These are phyloP conservation scores for Scedosporium minutisporum DNA, from an alignment of 2,329 filamentous ascomycete genomes.

Conservation along the genomic window DNA sequence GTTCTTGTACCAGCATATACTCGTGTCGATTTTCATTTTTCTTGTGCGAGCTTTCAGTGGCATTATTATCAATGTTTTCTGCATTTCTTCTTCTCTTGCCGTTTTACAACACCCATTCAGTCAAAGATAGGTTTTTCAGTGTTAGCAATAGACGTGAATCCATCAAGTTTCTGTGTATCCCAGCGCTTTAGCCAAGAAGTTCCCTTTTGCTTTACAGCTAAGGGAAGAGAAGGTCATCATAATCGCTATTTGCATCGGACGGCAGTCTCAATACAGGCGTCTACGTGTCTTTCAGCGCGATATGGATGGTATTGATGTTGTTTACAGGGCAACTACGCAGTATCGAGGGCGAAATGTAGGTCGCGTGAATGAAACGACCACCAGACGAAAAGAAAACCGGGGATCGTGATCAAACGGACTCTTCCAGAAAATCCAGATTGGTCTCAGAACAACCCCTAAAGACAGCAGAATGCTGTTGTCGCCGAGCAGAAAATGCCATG, in stretches of 20 bases:
- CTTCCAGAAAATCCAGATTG: constrained; percentile 21
- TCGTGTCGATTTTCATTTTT: too few species aligned
- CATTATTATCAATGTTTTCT: background rate
- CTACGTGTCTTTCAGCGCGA: too few species aligned
- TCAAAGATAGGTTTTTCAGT: background rate
- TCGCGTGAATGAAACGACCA: constrained; percentile 49
- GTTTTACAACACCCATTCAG: background rate
- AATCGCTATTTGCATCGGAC: too few species aligned
- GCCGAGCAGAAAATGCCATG: constrained; percentile 9
- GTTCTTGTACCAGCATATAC: too few species aligned
- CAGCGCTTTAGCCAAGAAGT: too few species aligned
- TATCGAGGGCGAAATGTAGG: constrained; percentile 30
- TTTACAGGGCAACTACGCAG: too few species aligned
- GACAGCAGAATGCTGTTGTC: constrained; percentile 20
- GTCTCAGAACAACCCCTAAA: constrained; percentile 32
- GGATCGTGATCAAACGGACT: constrained; percentile 50
- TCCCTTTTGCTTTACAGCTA: too few species aligned
- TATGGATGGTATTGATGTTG: too few species aligned
- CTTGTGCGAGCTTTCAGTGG: too few species aligned
- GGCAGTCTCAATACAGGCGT: too few species aligned
- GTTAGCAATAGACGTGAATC: background rate
- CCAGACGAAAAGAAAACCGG: constrained; percentile 35
- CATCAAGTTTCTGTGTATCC: background rate
- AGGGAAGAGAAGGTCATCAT: too few species aligned
- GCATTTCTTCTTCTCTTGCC: background rate